A percentile compares a stretch with the other conserved stretches of the same genome.
These are phyloP conservation scores for Grosmannia huntii DNA, from an alignment of 2,329 filamentous ascomycete genomes.

Conservation along the genomic window DNA sequence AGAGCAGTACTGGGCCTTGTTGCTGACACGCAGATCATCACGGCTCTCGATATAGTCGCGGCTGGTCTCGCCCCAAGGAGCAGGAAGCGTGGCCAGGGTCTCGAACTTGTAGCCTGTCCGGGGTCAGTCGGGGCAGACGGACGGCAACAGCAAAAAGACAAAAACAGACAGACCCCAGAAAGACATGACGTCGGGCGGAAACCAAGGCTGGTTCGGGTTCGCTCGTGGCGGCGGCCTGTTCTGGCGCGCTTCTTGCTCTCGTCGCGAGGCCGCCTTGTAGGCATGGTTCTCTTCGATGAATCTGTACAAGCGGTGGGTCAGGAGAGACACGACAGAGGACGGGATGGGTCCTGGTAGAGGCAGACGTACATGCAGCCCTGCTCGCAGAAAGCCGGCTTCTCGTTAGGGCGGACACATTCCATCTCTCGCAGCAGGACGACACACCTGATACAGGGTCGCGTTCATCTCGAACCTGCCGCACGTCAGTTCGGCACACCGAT, in stretches of 20 bases:
- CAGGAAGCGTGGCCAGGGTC: slow-evolving; percentile 62
- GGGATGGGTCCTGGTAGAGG: neutral
- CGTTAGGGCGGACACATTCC: neutral
- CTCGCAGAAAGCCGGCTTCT: neutral
- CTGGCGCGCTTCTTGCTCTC: slow-evolving; percentile 42
- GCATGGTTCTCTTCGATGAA: slow-evolving; percentile 87
- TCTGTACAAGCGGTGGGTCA: slow-evolving; percentile 28
- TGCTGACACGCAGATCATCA: slow-evolving; percentile 61
- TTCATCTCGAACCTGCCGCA: slow-evolving; percentile 79
- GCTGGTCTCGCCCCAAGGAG: slow-evolving; percentile 58
- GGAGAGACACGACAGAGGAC: slow-evolving; percentile 1
- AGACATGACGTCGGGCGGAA: slow-evolving; percentile 68
- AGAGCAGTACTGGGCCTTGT: slow-evolving; percentile 91
- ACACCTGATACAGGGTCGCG: slow-evolving; percentile 81
- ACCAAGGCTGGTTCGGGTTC: slow-evolving; percentile 13
- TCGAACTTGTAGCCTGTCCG: slow-evolving; percentile 87
- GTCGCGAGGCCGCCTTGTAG: slow-evolving; percentile 52
- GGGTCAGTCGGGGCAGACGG: neutral
- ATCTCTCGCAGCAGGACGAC: slow-evolving; percentile 18
- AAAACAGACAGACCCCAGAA: slow-evolving; percentile 59
- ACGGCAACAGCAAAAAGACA: neutral
- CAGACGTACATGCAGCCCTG: slow-evolving; percentile 11
- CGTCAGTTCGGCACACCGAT: neutral
- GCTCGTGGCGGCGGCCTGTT: slow-evolving; percentile 18
- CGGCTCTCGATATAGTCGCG: slow-evolving; percentile 70